Percentiles rank a stretch among this genome's conserved stretches.
Conservation (phyloP, 2,329 filamentous ascomycete genomes). For the Akanthomyces dipterigenus region DNA sequence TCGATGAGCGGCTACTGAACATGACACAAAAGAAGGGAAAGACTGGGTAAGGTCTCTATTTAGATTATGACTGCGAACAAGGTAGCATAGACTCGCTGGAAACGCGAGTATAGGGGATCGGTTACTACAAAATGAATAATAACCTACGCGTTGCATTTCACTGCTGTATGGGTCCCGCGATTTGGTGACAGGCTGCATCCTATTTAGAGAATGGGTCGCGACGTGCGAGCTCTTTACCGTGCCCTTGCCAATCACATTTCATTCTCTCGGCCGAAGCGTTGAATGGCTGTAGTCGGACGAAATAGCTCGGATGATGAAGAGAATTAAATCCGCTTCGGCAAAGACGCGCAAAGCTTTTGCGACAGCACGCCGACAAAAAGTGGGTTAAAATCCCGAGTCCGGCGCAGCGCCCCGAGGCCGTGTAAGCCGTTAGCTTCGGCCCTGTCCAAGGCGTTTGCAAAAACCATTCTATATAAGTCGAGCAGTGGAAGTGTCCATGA, state of each 20-base stretch:
- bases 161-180: background rate
- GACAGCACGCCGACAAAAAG: background rate
- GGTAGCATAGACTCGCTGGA: slow-evolving; percentile 14
- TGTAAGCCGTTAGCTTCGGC: background rate
- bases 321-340: background rate
- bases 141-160: background rate
- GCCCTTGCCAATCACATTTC: too few relatives aligned
- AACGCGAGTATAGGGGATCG: slow-evolving; percentile 8
- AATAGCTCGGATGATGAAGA: too few relatives aligned
- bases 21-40: background rate
- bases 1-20: background rate
- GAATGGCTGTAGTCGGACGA: too few relatives aligned
- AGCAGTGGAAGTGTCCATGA: background rate
- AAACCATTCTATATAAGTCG: background rate
- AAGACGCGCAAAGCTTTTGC: background rate
- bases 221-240: too few relatives aligned
- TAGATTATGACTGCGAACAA: slow-evolving; percentile 7
- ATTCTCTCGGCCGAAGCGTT: background rate
- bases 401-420: background rate
- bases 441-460: background rate
- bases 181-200: too few relatives aligned
- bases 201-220: too few relatives aligned
- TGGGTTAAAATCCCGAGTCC: background rate
- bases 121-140: slow-evolving; percentile 5
- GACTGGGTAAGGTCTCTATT: background rate